Percentiles rank a stretch among this genome's conserved stretches.
Conservation (phyloP, 345 rosid genomes). For the thale cress (Arabidopsis thaliana) region TAIR10.1 NC_003075.7:17697501-17698000, state of each 20-base stretch:
- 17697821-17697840: background rate
- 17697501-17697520: constrained; percentile 98
- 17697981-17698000: constrained; percentile 82
- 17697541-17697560: constrained; percentile 2
- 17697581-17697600: background rate
- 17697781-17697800: constrained; percentile 3
- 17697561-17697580: background rate
- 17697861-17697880: constrained; percentile 88
- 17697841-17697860: constrained; percentile 24
- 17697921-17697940: constrained; percentile 90
- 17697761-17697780: constrained; percentile 81
- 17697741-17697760: constrained; percentile 91
- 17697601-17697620: constrained; percentile 55
- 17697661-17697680: constrained; percentile 81
- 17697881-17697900: constrained; percentile 97
- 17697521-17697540: constrained; percentile 90
- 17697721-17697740: constrained; percentile 95
- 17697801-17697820: background rate
- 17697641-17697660: constrained; percentile 96
- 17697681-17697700: constrained; percentile 89
- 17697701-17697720: constrained; percentile 84
- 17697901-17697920: constrained; percentile 92
- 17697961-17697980: constrained; percentile 96
- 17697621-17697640: constrained; percentile 98
- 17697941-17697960: constrained; percentile 87